Base-by-base conservation (phyloP, 106 monocot species). In the Narthecium ossifragum region DNA sequence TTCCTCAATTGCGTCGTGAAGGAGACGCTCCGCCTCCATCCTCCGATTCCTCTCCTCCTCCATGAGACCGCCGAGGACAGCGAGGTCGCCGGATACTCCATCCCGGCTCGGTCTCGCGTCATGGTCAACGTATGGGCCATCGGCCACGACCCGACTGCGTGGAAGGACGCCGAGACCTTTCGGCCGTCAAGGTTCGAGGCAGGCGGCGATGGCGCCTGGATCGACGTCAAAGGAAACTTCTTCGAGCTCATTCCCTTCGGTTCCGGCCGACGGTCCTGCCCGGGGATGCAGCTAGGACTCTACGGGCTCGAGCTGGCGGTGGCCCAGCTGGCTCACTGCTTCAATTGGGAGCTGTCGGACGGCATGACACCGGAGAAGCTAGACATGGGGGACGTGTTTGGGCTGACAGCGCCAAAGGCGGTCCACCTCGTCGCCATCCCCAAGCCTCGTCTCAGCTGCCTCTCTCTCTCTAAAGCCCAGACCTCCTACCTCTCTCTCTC, bases 241-340 rank as follows among this genome's bases (percentile, higher is more conserved):
- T 87, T 87, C 69, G 78, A 87, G 82, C 66, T 82, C 57, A 48
- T 87, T 5, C 86, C 86, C 23, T 87, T 87, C 46, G 86, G 86
- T 6, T 87, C 86, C 0, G 82, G 86, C 3, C 47, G 86, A 22
- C 56, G 86, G 45, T 87, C 82, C 4, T 87, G 86, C 54, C 86
- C 86, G 1, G 86, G 86, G 13, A 87, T 82, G 82, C 82, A 78
- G 72, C 66, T 87, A 13, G 86, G 86, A 0, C 55, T 87, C 6
- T 70, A 87, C 43, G 60, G 50, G 7, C 64, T 87, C 8, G 81
- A 87, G 61, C 56, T 78, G 52, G 68, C 82, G 22, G 82, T 82
- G 49, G 78, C 86, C 43, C 78, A 75, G 60, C 72, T 87, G 14
- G 38, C 65, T 21, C 86, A 87, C 34, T 82, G 86, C 53, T 87